Percentiles rank a stretch among this genome's conserved stretches.
These are phyloP conservation scores for Ecytonucleospora hepatopenaei DNA, from an alignment of 371 early-diverging fungal genomes.

Conservation along the genomic window DNA sequence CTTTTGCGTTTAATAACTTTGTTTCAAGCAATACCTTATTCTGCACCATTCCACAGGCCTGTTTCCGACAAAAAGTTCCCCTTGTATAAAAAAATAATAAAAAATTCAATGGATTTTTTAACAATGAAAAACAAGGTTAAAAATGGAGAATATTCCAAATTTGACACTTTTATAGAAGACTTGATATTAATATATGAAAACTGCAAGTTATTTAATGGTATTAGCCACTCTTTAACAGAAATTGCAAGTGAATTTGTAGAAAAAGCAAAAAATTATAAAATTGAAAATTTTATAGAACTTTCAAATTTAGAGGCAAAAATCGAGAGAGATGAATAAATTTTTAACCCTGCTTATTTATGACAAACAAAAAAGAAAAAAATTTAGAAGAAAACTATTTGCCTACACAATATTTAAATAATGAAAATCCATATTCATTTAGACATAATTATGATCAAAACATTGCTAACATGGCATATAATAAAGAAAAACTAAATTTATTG, in stretches of 20 bases:
- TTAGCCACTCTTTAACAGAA: constrained; percentile 54
- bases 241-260: constrained; percentile 46
- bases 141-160: constrained; percentile 43
- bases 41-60: constrained; percentile 56
- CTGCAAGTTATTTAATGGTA: constrained; percentile 56
- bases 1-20: constrained; percentile 39
- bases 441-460: constrained; percentile 21
- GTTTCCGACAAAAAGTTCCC: constrained; percentile 57
- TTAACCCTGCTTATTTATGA: background rate
- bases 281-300: background rate
- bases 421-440: constrained; percentile 44
- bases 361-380: background rate
- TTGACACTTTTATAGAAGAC: constrained; percentile 49
- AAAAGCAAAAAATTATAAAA: constrained; percentile 8
- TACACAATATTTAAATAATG: constrained; percentile 38
- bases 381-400: constrained; percentile 22
- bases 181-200: constrained; percentile 52
- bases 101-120: constrained; percentile 54
- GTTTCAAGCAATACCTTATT: constrained; percentile 46
- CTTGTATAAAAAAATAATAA: constrained; percentile 48
- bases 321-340: background rate
- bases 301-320: background rate
- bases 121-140: constrained; percentile 54
- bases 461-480: constrained; percentile 15
- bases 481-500: constrained; percentile 23